phyloP scores from a whole-genome alignment of 768 basidiomycete genomes.

The Tremella yokohamensis region DNA sequence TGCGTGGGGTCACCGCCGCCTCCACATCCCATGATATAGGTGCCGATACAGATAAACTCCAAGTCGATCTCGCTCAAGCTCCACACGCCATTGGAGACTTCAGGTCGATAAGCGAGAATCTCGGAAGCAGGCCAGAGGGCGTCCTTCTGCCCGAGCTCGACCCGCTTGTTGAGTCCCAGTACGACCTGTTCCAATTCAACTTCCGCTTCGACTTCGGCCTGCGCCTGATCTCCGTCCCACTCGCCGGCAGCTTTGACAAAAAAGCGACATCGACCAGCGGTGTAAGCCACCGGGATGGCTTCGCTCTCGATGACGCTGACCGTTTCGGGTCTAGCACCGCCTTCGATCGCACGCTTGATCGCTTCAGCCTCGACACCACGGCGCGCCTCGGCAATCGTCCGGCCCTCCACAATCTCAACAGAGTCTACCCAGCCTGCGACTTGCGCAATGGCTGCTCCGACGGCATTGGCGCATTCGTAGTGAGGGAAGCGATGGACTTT shows the following conservation, averaged over 20 bases:
- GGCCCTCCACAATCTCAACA: slow-evolving; percentile 47
- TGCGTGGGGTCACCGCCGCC: slow-evolving; percentile 64
- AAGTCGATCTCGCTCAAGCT: slow-evolving; percentile 56
- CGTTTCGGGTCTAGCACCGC: slow-evolving; percentile 54
- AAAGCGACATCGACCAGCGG: slow-evolving; percentile 49
- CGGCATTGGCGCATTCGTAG: slow-evolving; percentile 53
- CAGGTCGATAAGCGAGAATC: slow-evolving; percentile 52
- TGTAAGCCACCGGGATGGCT: slow-evolving; percentile 55
- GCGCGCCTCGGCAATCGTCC: slow-evolving; percentile 43
- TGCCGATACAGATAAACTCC: slow-evolving; percentile 63
- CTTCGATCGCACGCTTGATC: slow-evolving; percentile 53
- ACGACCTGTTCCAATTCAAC: too few species aligned
- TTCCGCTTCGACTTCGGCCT: too few species aligned
- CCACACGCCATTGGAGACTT: slow-evolving; percentile 54
- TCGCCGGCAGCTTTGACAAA: slow-evolving; percentile 64
- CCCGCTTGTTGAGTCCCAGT: not conserved
- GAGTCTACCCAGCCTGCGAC: slow-evolving; percentile 59
- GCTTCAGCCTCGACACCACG: slow-evolving; percentile 51
- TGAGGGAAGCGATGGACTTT: slow-evolving; percentile 57
- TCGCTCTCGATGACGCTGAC: slow-evolving; percentile 59
- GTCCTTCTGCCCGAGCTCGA: slow-evolving; percentile 9
- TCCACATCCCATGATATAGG: slow-evolving; percentile 62
- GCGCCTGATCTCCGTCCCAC: slow-evolving; percentile 14
- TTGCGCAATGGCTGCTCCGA: slow-evolving; percentile 58
- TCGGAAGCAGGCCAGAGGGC: slow-evolving; percentile 26